Evolutionary conservation across 345 rosid species (phyloP), one percentile per base, ranked within the genome.

Genomic region (Durio zibethinus): DNA sequence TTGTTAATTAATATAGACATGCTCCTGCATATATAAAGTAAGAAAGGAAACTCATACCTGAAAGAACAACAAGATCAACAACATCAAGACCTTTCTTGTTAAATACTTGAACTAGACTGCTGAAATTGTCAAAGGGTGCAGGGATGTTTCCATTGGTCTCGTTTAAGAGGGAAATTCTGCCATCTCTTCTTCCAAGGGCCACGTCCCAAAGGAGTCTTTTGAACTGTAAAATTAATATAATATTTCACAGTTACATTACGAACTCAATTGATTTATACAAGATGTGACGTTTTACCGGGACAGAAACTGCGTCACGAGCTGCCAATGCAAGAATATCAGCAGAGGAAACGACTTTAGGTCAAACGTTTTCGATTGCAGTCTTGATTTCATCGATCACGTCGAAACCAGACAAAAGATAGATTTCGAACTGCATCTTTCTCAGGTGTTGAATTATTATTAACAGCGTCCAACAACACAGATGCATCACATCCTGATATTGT

Each of bases 401-500:
- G 33, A 76, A 92, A n/a, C 93, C 91, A 0, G 42, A 0, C 15
- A 89, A 48, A 48, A 1, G 91, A 73, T 6, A 29, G 85, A 53
- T 90, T 92, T 2, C 90, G 94, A 48, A 80, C 57, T 4, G 94
- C 87, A 20, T 87, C 84, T 69, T 90, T 92, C 87, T 90, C 93
- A 14, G 84, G 60, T 14, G n/a, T 47, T 0, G 71, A 72, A 35
- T 63, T 75, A 6, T 76, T 82, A 73, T 18, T 40, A 2, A 79
- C 72, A 0, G 72, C 33, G 43, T 75, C 78, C 78, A 75, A 31
- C 47, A 75, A 48, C 29, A 75, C 69, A 1, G 78, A 75, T 48
- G 14, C 78, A 12, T 91, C 97, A 71, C 92, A 91, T 27, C 97
- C 97, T 92, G n/a, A n/a, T n/a, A n/a, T n/a, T n/a, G n/a, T n/a